phyloP scores from a whole-genome alignment of 352 stramenopile species.

The Phytophthora lateralis region DNA sequence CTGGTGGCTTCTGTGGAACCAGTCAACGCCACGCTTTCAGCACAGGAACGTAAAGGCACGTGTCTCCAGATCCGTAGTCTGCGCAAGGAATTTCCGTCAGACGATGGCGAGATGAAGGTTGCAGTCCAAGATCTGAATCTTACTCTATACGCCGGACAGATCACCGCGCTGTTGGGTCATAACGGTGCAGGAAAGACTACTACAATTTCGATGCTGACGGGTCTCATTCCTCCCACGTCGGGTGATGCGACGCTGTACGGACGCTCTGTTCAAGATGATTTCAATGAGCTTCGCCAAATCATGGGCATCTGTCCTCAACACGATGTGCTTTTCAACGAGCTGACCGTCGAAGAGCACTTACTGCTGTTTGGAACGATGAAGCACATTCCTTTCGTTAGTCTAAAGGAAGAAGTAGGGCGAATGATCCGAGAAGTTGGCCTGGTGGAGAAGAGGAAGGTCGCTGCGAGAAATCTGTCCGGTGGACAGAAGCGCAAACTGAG shows the following conservation, averaged over 20 bases:
- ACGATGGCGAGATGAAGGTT: conserved; percentile 67
- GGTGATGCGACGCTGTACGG: conserved; percentile 80
- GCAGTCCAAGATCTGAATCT: conserved; percentile 88
- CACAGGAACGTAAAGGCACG: conserved; percentile 47
- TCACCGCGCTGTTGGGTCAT: conserved; percentile 91
- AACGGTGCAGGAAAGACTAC: conserved; percentile 92
- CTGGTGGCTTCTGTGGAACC: conserved; percentile 43
- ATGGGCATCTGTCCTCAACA: conserved; percentile 97
- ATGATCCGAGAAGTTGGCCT: conserved; percentile 87
- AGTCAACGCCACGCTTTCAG: conserved; percentile 43
- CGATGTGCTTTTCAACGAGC: conserved; percentile 94
- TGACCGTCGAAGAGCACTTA: conserved; percentile 96
- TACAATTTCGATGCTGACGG: conserved; percentile 93
- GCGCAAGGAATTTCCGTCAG: conserved; percentile 64
- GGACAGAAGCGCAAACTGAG: conserved; percentile 96
- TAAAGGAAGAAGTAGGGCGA: conserved; percentile 59
- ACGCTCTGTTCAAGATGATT: conserved; percentile 71
- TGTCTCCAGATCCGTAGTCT: conserved; percentile 55
- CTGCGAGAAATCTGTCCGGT: conserved; percentile 77
- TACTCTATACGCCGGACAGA: conserved; percentile 93
- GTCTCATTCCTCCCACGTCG: conserved; percentile 67
- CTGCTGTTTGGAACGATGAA: conserved; percentile 94
- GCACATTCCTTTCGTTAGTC: conserved; percentile 50
- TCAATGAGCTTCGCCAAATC: conserved; percentile 90
- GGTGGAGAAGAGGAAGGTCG: conserved; percentile 83